A percentile compares a stretch with the other conserved stretches of the same genome.
These are phyloP conservation scores for Monilinia vaccinii-corymbosi DNA, from an alignment of 2,329 filamentous ascomycete genomes.

Conservation along the genomic window DNA sequence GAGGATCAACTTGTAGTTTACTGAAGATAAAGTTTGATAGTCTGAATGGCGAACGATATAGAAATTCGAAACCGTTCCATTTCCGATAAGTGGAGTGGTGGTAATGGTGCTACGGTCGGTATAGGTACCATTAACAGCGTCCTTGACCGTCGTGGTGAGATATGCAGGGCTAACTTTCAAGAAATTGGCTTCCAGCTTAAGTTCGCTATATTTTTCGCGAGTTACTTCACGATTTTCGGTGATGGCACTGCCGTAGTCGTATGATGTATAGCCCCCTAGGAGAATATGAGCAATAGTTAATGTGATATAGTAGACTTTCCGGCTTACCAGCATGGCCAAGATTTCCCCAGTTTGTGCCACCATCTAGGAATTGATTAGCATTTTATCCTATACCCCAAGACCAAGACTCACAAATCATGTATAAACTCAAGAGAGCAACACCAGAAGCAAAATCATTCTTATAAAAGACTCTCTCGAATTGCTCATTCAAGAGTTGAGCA, in stretches of 20 bases:
- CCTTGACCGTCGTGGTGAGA: slow-evolving; percentile 47
- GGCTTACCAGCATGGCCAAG: slow-evolving; percentile 47
- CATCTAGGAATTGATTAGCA: slow-evolving; percentile 41
- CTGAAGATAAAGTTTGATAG: slow-evolving; percentile 49
- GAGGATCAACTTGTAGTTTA: slow-evolving; percentile 55
- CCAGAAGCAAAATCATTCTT: slow-evolving; percentile 64
- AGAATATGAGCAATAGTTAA: not conserved
- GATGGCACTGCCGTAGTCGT: slow-evolving; percentile 53
- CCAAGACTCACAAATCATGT: slow-evolving; percentile 49
- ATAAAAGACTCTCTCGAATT: slow-evolving; percentile 70
- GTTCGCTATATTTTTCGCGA: slow-evolving; percentile 70
- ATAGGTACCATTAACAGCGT: slow-evolving; percentile 36
- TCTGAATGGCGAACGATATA: slow-evolving; percentile 58
- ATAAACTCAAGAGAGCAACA: slow-evolving; percentile 60
- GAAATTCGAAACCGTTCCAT: slow-evolving; percentile 46
- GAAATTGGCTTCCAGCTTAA: slow-evolving; percentile 70
- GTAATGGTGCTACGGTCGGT: slow-evolving; percentile 40
- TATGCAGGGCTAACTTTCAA: slow-evolving; percentile 64
- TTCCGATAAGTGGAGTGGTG: slow-evolving; percentile 51
- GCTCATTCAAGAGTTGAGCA: slow-evolving; percentile 54
- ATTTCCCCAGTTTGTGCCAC: slow-evolving; percentile 80
- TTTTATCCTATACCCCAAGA: slow-evolving; percentile 26
- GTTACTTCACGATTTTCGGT: slow-evolving; percentile 58
- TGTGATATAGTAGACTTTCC: not conserved
- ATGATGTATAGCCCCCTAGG: slow-evolving; percentile 48